Percentiles rank a stretch among this genome's conserved stretches.
phyloP scores from a whole-genome alignment of 2,329 filamentous ascomycete genomes.

The Ophiostoma tasmaniense region DNA sequence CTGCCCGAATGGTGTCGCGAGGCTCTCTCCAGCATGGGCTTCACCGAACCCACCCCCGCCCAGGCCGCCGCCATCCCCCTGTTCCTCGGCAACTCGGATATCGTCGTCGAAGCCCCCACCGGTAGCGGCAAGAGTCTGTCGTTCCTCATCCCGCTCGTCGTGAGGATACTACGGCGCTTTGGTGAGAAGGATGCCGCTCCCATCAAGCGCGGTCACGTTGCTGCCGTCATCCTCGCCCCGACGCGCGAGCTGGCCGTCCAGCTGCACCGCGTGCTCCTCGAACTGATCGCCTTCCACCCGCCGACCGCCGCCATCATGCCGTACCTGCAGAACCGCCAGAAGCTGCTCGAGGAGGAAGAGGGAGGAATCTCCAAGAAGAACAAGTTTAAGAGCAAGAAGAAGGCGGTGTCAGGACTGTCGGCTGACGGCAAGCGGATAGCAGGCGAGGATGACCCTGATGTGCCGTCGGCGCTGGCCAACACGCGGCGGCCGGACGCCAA shows the following conservation, averaged over 20 bases:
- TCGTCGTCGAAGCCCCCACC: conserved; percentile 69
- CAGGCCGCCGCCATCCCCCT: conserved; percentile 85
- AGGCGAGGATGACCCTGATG: conserved; percentile 17
- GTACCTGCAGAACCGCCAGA: conserved; percentile 31
- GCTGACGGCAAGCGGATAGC: conserved; percentile 20
- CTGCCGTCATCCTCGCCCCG: conserved; percentile 84
- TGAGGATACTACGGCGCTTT: conserved; percentile 63
- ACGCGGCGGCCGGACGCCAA: conserved; percentile 34
- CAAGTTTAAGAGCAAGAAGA: conserved; percentile 41
- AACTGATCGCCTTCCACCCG: conserved; percentile 72
- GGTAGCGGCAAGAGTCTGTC: conserved; percentile 85
- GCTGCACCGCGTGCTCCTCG: conserved; percentile 72
- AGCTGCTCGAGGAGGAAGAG: conserved; percentile 22
- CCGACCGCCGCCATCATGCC: conserved; percentile 62
- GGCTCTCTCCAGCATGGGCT: conserved; percentile 75
- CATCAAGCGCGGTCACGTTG: conserved; percentile 81
- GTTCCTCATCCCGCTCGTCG: conserved; percentile 70
- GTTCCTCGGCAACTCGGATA: conserved; percentile 83
- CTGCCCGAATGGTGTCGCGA: conserved; percentile 78
- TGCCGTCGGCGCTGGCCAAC: background rate
- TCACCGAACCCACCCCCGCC: conserved; percentile 66
- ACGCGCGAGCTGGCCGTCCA: conserved; percentile 88
- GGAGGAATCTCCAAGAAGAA: background rate
- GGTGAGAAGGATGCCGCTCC: conserved; percentile 38
- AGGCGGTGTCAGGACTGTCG: conserved; percentile 9